Conservation (phyloP, 768 basidiomycete genomes). For the Kwoniella mangroviensis region DNA sequence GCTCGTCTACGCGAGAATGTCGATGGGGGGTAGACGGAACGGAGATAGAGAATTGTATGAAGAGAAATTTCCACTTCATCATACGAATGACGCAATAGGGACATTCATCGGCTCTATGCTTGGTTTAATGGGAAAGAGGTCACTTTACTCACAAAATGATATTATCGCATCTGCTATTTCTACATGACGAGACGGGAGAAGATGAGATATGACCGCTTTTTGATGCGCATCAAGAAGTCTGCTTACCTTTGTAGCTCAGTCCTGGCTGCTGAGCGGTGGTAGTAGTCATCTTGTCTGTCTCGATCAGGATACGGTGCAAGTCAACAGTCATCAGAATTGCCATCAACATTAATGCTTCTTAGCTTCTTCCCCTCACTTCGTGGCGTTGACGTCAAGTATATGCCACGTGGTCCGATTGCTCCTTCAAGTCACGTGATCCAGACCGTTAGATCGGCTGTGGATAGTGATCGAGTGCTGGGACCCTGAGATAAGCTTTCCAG, state of each 20-base stretch:
- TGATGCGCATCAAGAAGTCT: not conserved
- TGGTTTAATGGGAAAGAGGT: not conserved
- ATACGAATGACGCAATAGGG: not conserved
- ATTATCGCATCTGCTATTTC: conserved; percentile 48
- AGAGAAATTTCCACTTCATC: conserved; percentile 85
- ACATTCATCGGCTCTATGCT: not conserved
- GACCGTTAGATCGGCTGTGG: not conserved
- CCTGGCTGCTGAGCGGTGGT: conserved; percentile 29
- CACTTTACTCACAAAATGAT: conserved; percentile 44
- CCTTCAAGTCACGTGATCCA: not conserved
- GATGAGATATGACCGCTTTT: too few species aligned
- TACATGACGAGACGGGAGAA: conserved; percentile 15
- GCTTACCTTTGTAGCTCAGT: conserved; percentile 44
- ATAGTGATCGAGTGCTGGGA: not conserved
- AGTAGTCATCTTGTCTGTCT: conserved; percentile 10
- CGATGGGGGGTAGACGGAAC: conserved; percentile 86
- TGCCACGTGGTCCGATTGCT: not conserved
- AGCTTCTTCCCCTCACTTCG: too few species aligned
- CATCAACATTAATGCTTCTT: too few species aligned
- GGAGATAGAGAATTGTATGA: conserved; percentile 87
- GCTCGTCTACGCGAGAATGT: conserved; percentile 86
- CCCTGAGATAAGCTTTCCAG: conserved; percentile 13
- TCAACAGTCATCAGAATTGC: not conserved
- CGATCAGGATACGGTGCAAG: not conserved
- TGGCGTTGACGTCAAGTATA: not conserved